phyloP scores from a whole-genome alignment of 192 early-diverging fungal species.

The Mortierella claussenii region DNA sequence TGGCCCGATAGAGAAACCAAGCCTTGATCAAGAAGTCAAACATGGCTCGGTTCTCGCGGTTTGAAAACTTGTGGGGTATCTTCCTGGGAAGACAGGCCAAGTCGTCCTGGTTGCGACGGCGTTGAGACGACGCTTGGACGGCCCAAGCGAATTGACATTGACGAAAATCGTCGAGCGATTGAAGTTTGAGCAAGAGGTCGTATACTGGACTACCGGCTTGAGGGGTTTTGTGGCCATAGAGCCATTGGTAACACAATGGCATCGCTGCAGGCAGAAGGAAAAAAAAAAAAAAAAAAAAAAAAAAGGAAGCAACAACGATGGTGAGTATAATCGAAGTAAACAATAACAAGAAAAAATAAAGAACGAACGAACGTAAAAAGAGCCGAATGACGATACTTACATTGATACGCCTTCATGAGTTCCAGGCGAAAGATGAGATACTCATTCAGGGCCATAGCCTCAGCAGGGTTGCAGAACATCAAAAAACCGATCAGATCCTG shows the following conservation, averaged over 20 bases:
- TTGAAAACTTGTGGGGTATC: background rate
- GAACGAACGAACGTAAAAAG: too few species aligned
- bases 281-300: background rate
- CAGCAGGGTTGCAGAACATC: background rate
- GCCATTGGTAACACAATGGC: conserved; percentile 12
- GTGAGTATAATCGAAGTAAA: background rate
- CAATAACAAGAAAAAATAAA: too few species aligned
- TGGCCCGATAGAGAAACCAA: conserved; percentile 5
- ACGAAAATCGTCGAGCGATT: conserved; percentile 7
- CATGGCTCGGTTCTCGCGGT: background rate
- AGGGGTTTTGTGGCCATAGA: background rate
- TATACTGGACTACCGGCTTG: background rate
- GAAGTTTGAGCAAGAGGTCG: conserved; percentile 8
- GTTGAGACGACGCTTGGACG: background rate
- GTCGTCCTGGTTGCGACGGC: conserved; percentile 1
- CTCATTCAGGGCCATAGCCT: background rate
- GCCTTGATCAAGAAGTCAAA: conserved; percentile 9
- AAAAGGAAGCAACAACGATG: background rate
- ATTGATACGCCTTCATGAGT: background rate
- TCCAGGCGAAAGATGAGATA: conserved; percentile 23
- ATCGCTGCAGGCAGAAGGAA: background rate
- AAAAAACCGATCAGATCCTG: conserved; percentile 21
- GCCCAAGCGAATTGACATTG: conserved; percentile 9
- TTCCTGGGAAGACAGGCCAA: background rate
- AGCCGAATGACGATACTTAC: conserved; percentile 1